Evolutionary conservation across 768 basidiomycete species (phyloP).

Genomic region (Phanerochaete carnosa): DNA sequence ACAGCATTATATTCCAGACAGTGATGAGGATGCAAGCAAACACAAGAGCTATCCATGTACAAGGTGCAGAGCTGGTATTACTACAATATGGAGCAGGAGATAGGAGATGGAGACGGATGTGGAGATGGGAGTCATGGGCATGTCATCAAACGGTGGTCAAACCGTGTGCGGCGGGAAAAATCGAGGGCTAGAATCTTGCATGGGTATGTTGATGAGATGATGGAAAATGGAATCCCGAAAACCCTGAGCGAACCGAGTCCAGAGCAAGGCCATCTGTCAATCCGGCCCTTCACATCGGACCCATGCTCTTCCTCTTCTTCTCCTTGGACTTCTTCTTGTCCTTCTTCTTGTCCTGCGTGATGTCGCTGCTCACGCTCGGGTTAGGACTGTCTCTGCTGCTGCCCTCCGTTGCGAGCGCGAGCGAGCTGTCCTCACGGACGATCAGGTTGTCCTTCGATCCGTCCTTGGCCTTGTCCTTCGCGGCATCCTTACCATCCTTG

Average conservation of each 20-base stretch:
- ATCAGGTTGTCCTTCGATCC: constrained; percentile 13
- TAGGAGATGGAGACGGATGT: neutral
- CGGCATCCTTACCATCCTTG: neutral
- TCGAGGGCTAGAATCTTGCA: neutral
- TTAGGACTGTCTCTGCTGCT: constrained; percentile 51
- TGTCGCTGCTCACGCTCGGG: constrained; percentile 51
- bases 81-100: constrained; percentile 6
- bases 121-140: neutral
- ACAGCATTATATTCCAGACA: no score
- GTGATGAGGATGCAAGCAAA: neutral
- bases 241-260: neutral
- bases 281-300: neutral
- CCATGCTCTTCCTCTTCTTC: constrained; percentile 49
- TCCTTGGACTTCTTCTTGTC: constrained; percentile 60
- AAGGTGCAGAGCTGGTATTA: constrained; percentile 11
- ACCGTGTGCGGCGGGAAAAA: neutral
- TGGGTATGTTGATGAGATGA: neutral
- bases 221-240: neutral
- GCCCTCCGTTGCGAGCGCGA: constrained; percentile 3
- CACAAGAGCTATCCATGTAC: constrained; percentile 2
- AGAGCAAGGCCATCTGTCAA: neutral
- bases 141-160: neutral
- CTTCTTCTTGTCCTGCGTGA: constrained; percentile 41
- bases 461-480: constrained; percentile 16
- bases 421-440: constrained; percentile 12